phyloP scores from a whole-genome alignment of 2,329 filamentous ascomycete genomes.

The Bimuria novae-zelandiae region DNA sequence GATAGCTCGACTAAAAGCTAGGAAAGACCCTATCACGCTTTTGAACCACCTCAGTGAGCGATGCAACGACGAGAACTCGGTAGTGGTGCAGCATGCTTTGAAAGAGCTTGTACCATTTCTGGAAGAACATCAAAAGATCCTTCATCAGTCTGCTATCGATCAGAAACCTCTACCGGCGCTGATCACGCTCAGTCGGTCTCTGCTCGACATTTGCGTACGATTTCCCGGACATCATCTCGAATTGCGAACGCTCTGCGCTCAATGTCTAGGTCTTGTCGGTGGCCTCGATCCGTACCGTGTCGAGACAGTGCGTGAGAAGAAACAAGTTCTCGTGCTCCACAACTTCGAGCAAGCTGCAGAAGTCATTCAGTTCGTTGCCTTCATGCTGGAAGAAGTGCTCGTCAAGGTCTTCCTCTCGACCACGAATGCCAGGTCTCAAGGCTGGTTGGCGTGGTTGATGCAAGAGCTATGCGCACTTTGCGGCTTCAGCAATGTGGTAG shows the following conservation, averaged over 20 bases:
- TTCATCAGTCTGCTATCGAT: slow-evolving; percentile 79
- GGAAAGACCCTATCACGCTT: slow-evolving; percentile 67
- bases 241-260: slow-evolving; percentile 74
- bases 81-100: slow-evolving; percentile 82
- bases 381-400: slow-evolving; percentile 82
- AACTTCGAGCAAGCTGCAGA: slow-evolving; percentile 83
- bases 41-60: slow-evolving; percentile 74
- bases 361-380: slow-evolving; percentile 82
- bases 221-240: slow-evolving; percentile 71
- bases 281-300: slow-evolving; percentile 90
- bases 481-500: slow-evolving; percentile 64
- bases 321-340: slow-evolving; percentile 81
- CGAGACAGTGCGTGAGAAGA: slow-evolving; percentile 76
- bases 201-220: slow-evolving; percentile 84
- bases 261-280: slow-evolving; percentile 85
- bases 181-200: slow-evolving; percentile 70
- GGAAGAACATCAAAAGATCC: slow-evolving; percentile 70
- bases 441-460: slow-evolving; percentile 92
- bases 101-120: slow-evolving; percentile 77
- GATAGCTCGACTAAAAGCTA: slow-evolving; percentile 66
- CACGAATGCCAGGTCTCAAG: slow-evolving; percentile 84
- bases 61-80: slow-evolving; percentile 79
- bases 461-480: slow-evolving; percentile 84
- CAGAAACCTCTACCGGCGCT: slow-evolving; percentile 82
- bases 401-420: slow-evolving; percentile 91